Percentiles rank a stretch among this genome's conserved stretches.
These are phyloP conservation scores for Hemileia vastatrix DNA, from an alignment of 1,284 basidiomycete species.

Conservation along the genomic window DNA sequence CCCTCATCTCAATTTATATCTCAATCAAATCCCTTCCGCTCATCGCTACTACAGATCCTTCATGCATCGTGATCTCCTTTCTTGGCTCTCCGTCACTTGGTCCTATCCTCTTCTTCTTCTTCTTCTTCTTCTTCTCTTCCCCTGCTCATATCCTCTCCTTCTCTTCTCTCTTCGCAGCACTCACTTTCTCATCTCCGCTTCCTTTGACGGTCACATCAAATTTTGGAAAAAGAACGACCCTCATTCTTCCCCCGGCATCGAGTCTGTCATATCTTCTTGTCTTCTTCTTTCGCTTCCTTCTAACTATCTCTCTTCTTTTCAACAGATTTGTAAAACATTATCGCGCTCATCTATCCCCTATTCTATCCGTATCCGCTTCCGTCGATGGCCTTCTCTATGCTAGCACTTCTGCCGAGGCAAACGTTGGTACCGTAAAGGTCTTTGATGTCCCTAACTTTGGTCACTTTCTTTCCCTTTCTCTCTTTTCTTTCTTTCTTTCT, in stretches of 20 bases:
- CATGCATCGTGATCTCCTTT: constrained; percentile 92
- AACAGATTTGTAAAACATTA: constrained; percentile 34
- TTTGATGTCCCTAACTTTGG: constrained; percentile 97
- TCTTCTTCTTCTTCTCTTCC: neutral
- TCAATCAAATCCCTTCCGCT: constrained; percentile 80
- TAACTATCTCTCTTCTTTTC: neutral
- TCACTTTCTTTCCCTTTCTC: constrained; percentile 45
- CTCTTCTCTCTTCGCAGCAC: constrained; percentile 52
- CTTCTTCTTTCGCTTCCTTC: neutral
- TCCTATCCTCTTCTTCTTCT: constrained; percentile 37
- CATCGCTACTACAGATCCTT: constrained; percentile 95
- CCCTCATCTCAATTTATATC: constrained; percentile 69
- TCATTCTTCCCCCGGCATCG: constrained; percentile 34
- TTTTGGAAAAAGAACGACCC: constrained; percentile 93
- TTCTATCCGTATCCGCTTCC: constrained; percentile 73
- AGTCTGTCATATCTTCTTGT: constrained; percentile 36
- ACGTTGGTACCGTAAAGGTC: constrained; percentile 65
- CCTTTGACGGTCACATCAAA: constrained; percentile 88
- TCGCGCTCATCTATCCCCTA: constrained; percentile 73
- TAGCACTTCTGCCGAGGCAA: constrained; percentile 54
- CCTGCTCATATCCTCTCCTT: constrained; percentile 16
- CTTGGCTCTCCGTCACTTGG: constrained; percentile 76
- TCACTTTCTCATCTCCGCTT: constrained; percentile 87
- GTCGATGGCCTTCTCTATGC: constrained; percentile 88
- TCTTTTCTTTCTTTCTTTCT: neutral